Evolutionary conservation across 2,329 filamentous ascomycete genomes (phyloP), one percentile per base, ranked within the genome.

Genomic region (Fusarium succisae): DNA sequence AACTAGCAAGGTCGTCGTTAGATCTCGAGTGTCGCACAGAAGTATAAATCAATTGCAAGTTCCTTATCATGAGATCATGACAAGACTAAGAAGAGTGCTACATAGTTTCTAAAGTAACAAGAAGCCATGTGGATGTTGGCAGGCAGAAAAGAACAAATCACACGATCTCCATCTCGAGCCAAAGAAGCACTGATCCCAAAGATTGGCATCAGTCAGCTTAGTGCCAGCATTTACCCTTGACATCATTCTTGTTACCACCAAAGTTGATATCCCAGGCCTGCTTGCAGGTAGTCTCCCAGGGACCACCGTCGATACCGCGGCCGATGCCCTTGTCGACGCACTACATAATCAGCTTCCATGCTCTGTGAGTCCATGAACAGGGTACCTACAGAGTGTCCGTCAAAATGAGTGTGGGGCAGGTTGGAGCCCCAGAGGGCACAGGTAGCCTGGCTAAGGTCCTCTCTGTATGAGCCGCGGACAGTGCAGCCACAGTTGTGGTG

Each of bases 401-500:
- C 64, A 24, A 37, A 72, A 15, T 57, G 35, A 4, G 70, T 72
- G 26, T 72, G 4, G 6, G 59, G 54, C 39, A 72, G 68, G 28
- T 24, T 68, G 11, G 63, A n/a, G 1, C 44, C 70, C 70, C 70
- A 72, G 32, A 69, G 68, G 13, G 39, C 59, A 18, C 70, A 72
- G 28, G 70, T 28, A 15, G 70, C 68, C 39, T 41, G 6, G 59
- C 28, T 11, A 11, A 72, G 41, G 9, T 59, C 70, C 10, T 58
- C 41, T 6, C 54, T 37, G 50, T 72, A 72, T 13, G 18, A 3
- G 26, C 70, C 70, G 5, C 51, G 58, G 43, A 61, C 54, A 17
- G 45, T 69, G 70, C 70, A 72, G 59, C 70, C 70, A 50, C 70
- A 72, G 63, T 72, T 72, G 45, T 64, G 59, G 24, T 72, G 70